Conservation (phyloP, 2,329 filamentous ascomycete species). For the Xylariaceae sp. region DNA sequence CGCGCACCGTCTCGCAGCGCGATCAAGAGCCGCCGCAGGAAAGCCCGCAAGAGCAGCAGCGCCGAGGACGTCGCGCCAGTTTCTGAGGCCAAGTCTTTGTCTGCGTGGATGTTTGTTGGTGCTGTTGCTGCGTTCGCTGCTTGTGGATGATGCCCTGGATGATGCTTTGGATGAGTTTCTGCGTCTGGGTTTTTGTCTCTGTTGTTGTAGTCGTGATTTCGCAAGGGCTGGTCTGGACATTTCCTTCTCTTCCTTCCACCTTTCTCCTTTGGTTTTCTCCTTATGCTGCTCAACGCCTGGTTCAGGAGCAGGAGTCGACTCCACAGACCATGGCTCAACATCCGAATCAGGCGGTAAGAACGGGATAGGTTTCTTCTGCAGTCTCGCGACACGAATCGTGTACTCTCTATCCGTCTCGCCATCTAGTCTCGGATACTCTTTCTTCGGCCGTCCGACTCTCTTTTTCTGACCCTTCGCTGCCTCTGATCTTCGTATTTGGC, state of each 20-base stretch:
- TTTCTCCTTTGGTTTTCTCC: conserved; percentile 15
- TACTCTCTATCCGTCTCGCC: conserved; percentile 47
- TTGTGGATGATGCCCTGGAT: conserved; percentile 1
- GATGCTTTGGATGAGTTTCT: neutral
- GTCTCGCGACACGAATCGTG: conserved; percentile 43
- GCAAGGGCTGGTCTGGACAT: conserved; percentile 15
- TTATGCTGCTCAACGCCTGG: conserved; percentile 6
- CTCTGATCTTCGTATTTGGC: conserved; percentile 1
- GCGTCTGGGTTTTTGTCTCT: neutral
- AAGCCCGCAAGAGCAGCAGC: conserved; percentile 74
- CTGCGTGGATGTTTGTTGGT: too few relatives aligned
- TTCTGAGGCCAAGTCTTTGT: conserved; percentile 47
- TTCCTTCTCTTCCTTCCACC: too few relatives aligned
- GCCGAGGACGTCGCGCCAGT: conserved; percentile 84
- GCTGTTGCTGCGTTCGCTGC: conserved; percentile 15
- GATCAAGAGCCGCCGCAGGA: conserved; percentile 58
- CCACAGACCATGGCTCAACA: conserved; percentile 9
- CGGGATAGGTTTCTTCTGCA: conserved; percentile 34
- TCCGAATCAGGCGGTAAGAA: conserved; percentile 21
- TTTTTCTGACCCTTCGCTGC: conserved; percentile 9
- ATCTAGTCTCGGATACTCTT: conserved; percentile 34
- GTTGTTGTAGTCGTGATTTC: neutral
- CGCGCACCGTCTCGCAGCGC: conserved; percentile 70
- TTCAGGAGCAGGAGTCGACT: conserved; percentile 12
- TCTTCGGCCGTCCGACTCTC: conserved; percentile 39